Evolutionary conservation across 1,284 basidiomycete species (phyloP).

Genomic region (Malassezia japonica): DNA sequence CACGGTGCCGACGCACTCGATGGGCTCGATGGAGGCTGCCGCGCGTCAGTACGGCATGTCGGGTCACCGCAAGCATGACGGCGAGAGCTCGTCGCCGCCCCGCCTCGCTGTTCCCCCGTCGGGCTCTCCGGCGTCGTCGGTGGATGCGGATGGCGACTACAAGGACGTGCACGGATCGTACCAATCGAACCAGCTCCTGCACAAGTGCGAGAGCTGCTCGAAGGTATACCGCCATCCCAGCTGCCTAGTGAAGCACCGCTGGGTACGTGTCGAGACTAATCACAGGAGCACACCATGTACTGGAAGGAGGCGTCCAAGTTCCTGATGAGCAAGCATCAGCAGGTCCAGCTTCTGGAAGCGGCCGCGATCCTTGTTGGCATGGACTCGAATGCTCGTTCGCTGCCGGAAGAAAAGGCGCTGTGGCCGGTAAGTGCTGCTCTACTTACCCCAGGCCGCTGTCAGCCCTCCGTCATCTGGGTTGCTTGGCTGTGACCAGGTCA

Average conservation of each 20-base stretch:
- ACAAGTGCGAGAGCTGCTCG: slow-evolving; percentile 69
- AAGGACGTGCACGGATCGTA: slow-evolving; percentile 2
- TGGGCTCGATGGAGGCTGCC: slow-evolving; percentile 54
- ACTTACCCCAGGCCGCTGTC: slow-evolving; percentile 51
- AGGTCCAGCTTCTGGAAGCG: slow-evolving; percentile 92
- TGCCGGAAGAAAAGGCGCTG: slow-evolving; percentile 82
- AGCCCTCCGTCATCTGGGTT: slow-evolving; percentile 51
- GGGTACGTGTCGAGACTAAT: slow-evolving; percentile 50
- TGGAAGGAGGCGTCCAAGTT: slow-evolving; percentile 94
- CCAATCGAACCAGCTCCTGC: slow-evolving; percentile 52
- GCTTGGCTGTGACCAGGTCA: slow-evolving; percentile 49
- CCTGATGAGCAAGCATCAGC: slow-evolving; percentile 89
- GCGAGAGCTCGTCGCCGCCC: slow-evolving; percentile 22
- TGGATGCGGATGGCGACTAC: slow-evolving; percentile 3
- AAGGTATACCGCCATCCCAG: slow-evolving; percentile 88
- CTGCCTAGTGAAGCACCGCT: slow-evolving; percentile 89
- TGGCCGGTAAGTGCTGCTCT: slow-evolving; percentile 50
- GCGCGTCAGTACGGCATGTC: slow-evolving; percentile 50
- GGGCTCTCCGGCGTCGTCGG: background rate
- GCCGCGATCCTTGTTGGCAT: slow-evolving; percentile 73
- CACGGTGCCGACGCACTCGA: slow-evolving; percentile 50
- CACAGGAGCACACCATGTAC: slow-evolving; percentile 74
- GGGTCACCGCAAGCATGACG: slow-evolving; percentile 31
- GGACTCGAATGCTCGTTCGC: slow-evolving; percentile 58
- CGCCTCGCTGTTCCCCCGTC: background rate